Base-by-base conservation (phyloP, 2,329 filamentous ascomycete genomes). In the Ceratocystis destructans region DNA sequence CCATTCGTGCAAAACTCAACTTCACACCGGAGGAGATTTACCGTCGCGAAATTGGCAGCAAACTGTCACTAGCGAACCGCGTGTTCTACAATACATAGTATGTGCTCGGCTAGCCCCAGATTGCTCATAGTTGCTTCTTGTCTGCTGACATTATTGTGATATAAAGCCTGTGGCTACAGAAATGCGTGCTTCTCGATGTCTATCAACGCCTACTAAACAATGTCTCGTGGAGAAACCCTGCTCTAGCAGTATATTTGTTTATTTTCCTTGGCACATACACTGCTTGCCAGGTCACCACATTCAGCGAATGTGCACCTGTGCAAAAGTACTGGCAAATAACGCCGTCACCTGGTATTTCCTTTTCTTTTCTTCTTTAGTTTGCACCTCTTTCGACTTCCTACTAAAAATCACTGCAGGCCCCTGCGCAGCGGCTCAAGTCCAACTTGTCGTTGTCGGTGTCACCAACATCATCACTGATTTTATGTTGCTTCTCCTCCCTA, bases 251-350 rank as follows among this genome's bases (percentile, higher is more conserved):
- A 2, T 74, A 71, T 57, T 71, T 73, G 64, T 50, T 70, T 12
- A n/a, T 72, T 10, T 72, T 76, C 33, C 70, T 72, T 41, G 66
- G 66, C 8, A 73, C 73, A 2, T 75, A 75, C 61, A 65, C 73
- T 33, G 70, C 71, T 8, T 73, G 74, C 53, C 72, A 75, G 53
- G 71, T 75, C 46, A 69, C 71, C 7, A 75, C 73, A 2, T 74
- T 76, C 67, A 70, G 70, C 67, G 75, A 76, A 70, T 76, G 75
- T 68, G 68, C 76, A 12, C 81, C 81, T 2, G 79, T 83, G 69
- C 70, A 74, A 61, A 78, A 82, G 64, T 83, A 84, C 72, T 84
- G 81, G 81, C 81, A 83, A 71, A 79, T 84, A 64, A 70, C 78
- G 0, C 82, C 74, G 59, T 70, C 71, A 65, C 74, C 75, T 63